Evolutionary conservation across 2,329 filamentous ascomycete genomes (phyloP).

Genomic region (Cytospora piceicola): DNA sequence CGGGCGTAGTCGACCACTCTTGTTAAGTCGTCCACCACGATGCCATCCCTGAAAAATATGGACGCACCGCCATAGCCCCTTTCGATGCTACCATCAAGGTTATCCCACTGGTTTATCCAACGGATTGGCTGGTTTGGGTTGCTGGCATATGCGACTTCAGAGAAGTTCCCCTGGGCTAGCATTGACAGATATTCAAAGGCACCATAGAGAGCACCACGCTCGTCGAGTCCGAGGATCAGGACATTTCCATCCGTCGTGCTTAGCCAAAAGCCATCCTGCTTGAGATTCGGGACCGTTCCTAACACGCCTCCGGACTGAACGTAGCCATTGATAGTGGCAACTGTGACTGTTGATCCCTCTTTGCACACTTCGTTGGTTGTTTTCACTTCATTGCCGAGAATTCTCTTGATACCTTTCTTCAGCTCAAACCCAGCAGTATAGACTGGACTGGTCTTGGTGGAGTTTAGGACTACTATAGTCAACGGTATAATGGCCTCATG

Average conservation of each 20-base stretch:
- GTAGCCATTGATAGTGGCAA: slow-evolving; percentile 54
- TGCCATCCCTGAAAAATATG: slow-evolving; percentile 67
- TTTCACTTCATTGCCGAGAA: slow-evolving; percentile 55
- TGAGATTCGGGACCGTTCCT: slow-evolving; percentile 45
- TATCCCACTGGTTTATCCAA: slow-evolving; percentile 77
- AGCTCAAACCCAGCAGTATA: slow-evolving; percentile 63
- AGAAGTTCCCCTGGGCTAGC: slow-evolving; percentile 63
- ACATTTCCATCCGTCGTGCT: slow-evolving; percentile 50
- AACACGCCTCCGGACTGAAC: slow-evolving; percentile 40
- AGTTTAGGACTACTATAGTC: slow-evolving; percentile 58
- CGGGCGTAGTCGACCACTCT: slow-evolving; percentile 66
- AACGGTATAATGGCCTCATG: slow-evolving; percentile 49
- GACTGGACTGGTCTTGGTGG: slow-evolving; percentile 57
- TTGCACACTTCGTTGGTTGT: slow-evolving; percentile 34
- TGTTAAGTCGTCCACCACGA: slow-evolving; percentile 60
- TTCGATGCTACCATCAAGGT: slow-evolving; percentile 69
- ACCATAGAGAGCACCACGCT: slow-evolving; percentile 70
- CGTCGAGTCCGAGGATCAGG: slow-evolving; percentile 66
- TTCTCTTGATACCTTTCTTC: slow-evolving; percentile 58
- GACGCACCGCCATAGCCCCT: slow-evolving; percentile 69
- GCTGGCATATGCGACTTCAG: slow-evolving; percentile 49
- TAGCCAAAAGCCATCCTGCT: slow-evolving; percentile 66
- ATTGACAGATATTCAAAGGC: slow-evolving; percentile 70
- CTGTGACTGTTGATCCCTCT: slow-evolving; percentile 44
- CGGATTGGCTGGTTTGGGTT: slow-evolving; percentile 65